phyloP scores from a whole-genome alignment of 495 filamentous ascomycete genomes.

The Xylaria nigripes region DNA sequence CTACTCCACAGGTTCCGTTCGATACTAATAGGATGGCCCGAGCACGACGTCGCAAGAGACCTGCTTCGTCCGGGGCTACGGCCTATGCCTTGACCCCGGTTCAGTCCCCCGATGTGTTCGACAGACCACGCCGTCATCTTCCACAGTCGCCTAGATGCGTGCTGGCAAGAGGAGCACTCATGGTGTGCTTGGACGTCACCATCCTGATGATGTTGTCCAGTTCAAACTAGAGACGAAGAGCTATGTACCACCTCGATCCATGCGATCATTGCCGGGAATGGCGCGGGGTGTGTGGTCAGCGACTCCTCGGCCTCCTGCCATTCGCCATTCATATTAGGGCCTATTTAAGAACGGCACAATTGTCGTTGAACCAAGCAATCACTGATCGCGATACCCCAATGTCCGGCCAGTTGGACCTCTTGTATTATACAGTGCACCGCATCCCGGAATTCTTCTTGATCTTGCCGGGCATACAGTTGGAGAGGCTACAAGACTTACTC shows the following conservation, averaged over 20 bases:
- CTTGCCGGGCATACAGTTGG: too few species aligned
- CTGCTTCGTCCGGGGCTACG: neutral
- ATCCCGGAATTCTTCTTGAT: too few species aligned
- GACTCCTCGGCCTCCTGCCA: conserved; percentile 53
- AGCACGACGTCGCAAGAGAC: conserved; percentile 15
- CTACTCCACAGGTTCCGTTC: conserved; percentile 12
- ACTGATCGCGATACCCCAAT: too few species aligned
- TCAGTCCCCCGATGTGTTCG: neutral
- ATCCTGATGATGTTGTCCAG: neutral
- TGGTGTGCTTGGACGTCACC: neutral
- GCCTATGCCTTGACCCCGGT: neutral
- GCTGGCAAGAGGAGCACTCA: neutral
- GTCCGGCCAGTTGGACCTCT: too few species aligned
- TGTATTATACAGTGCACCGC: too few species aligned
- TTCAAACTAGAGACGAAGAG: neutral
- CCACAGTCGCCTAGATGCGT: neutral
- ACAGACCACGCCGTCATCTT: neutral
- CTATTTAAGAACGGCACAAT: too few species aligned
- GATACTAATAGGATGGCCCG: neutral
- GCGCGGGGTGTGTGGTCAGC: conserved; percentile 12
- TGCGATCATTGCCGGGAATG: neutral
- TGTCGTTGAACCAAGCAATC: too few species aligned
- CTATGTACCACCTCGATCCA: neutral
- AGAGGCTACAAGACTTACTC: too few species aligned
- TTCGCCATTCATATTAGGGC: conserved; percentile 59